A percentile compares a stretch with the other conserved stretches of the same genome.
phyloP scores from a whole-genome alignment of 106 monocot genomes.

The Acanthochlamys bracteata region DNA sequence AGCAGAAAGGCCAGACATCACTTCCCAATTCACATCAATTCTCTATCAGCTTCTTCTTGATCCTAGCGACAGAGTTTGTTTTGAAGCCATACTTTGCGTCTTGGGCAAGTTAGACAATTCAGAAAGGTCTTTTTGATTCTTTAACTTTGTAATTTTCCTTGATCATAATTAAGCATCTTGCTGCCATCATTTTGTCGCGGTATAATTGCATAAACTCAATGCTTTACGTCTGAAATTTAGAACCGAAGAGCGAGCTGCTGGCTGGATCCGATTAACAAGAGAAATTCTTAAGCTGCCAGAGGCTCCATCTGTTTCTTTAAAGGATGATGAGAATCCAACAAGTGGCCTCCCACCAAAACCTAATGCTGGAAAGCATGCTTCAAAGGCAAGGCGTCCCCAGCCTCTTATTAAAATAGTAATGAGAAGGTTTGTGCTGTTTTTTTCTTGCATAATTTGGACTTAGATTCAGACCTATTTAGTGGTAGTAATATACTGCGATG shows the following conservation, averaged over 20 bases:
- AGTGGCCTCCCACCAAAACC: constrained; percentile 56
- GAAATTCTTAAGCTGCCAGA: constrained; percentile 95
- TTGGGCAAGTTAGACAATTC: constrained; percentile 87
- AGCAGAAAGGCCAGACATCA: constrained; percentile 94
- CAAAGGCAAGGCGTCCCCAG: constrained; percentile 78
- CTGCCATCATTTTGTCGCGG: too few species aligned
- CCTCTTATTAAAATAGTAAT: constrained; percentile 94
- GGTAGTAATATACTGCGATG: too few species aligned
- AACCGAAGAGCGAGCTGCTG: constrained; percentile 95
- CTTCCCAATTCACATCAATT: constrained; percentile 67
- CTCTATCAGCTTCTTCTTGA: constrained; percentile 98
- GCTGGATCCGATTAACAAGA: constrained; percentile 90
- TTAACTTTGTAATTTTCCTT: too few species aligned
- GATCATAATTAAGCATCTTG: too few species aligned
- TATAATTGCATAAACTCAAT: not conserved
- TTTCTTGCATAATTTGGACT: too few species aligned
- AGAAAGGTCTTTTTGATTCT: constrained; percentile 51
- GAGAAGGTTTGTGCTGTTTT: constrained; percentile 99
- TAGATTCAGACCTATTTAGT: too few species aligned
- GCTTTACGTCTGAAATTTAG: constrained; percentile 26
- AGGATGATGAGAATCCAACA: constrained; percentile 38
- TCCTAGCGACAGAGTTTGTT: constrained; percentile 97
- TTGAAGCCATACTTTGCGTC: constrained; percentile 94
- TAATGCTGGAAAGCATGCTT: constrained; percentile 47
- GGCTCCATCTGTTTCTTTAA: constrained; percentile 84